A percentile compares a stretch with the other conserved stretches of the same genome.
Conservation (phyloP, 2,329 filamentous ascomycete genomes). For the Sporothrix euskadiensis region DNA sequence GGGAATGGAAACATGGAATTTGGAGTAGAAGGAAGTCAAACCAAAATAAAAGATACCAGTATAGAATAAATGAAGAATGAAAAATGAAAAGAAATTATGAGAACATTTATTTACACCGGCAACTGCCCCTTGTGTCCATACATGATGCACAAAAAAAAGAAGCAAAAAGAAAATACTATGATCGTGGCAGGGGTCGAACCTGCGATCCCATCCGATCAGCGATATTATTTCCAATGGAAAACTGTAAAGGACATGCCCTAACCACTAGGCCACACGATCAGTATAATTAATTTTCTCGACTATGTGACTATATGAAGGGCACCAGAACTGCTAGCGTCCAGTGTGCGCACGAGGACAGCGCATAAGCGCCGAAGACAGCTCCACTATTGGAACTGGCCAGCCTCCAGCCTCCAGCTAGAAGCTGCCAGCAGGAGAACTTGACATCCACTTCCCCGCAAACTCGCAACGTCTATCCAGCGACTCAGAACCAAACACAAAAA, state of each 20-base stretch:
- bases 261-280: conserved; percentile 37
- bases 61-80: background rate
- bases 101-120: too few relatives aligned
- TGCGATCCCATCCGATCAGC: conserved; percentile 36
- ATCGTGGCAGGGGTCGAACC: conserved; percentile 38
- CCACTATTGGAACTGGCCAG: too few relatives aligned
- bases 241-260: conserved; percentile 37
- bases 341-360: background rate
- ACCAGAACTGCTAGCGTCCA: background rate
- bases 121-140: too few relatives aligned
- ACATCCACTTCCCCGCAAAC: conserved; percentile 10
- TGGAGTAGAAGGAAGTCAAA: background rate
- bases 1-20: conserved; percentile 50
- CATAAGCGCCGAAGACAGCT: background rate
- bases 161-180: conserved; percentile 26
- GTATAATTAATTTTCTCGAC: conserved; percentile 8
- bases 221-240: background rate
- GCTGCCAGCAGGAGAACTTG: too few relatives aligned
- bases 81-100: background rate
- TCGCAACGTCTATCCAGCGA: background rate
- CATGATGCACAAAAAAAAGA: background rate
- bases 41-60: conserved; percentile 2
- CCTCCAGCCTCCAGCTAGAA: too few relatives aligned
- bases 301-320: conserved; percentile 18
- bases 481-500: background rate